Base-by-base conservation (phyloP, 2,329 filamentous ascomycete species). In the Pestalotiopsis sp. region DNA sequence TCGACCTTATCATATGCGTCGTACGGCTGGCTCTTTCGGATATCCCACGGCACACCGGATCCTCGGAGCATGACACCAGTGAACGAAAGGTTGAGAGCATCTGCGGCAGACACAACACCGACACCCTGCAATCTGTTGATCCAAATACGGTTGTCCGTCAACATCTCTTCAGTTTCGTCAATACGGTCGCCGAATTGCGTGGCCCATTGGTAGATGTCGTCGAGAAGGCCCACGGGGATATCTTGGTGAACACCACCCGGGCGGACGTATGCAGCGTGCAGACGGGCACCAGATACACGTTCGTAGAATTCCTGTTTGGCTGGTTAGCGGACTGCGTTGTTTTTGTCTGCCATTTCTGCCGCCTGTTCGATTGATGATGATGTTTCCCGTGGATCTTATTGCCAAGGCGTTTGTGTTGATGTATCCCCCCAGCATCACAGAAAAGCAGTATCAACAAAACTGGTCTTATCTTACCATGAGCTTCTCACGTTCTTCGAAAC, bases 71-170 rank as follows among this genome's bases (percentile, higher is more conserved):
- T 99, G 76, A 98, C 94, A 81, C 96, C 96, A 56, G 93, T 93
- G 85, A 99, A 99, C 70, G 93, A 94, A 78, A 97, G 94, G 88
- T 98, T 98, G 74, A 99, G 87, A n/a, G 96, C 97, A 74, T 99
- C 96, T 25, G 92, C 88, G 17, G 97, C 97, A 56, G 91, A 91
- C 63, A 99, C 93, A 72, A 98, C 94, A 81, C 96, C 96, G 61
- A 99, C 87, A 74, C 94, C 94, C 83, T 96, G 91, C 74, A 97
- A 93, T 81, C 96, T 90, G 77, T 94, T 92, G 76, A 97, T 95
- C 97, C 97, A 99, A 86, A 99, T 98, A 80, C 97, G 94, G 89
- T 99, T 99, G 82, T 99, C 96, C 57, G 96, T 99, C 76, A 99
- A 89, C 85, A 99, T 92, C 83, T 99, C 96, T 82, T 99, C 96